These are phyloP conservation scores for Fragaria nilgerrensis DNA, from an alignment of 306 rosid genomes.

Conservation along the genomic window DNA sequence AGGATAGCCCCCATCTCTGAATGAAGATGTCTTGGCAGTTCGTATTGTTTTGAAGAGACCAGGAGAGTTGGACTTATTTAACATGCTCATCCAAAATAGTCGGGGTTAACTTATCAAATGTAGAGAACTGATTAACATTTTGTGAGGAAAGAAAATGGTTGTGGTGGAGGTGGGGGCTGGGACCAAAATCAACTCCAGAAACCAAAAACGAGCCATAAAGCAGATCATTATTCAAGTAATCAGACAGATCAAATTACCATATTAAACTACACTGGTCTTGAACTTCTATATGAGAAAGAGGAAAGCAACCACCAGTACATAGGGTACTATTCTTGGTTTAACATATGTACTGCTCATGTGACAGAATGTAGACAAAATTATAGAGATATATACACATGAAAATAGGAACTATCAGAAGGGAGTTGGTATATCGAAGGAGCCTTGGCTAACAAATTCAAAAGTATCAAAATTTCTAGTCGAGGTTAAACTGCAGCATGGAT, in stretches of 20 bases:
- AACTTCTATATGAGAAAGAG: not conserved
- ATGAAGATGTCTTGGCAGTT: not conserved
- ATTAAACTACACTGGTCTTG: not conserved
- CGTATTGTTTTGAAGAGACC: not conserved
- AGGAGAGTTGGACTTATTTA: not conserved
- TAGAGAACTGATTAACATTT: not conserved
- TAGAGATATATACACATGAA: slow-evolving; percentile 8
- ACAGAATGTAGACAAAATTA: not conserved
- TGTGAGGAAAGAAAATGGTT: not conserved
- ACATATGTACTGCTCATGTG: not conserved
- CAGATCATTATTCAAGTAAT: not conserved
- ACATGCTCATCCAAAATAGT: not conserved
- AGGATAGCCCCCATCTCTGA: not conserved
- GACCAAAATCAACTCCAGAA: not conserved
- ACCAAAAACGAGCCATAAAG: too few relatives aligned
- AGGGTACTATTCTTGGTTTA: not conserved
- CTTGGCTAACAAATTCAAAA: not conserved
- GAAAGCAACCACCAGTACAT: not conserved
- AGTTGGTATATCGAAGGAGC: not conserved
- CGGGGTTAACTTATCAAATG: not conserved
- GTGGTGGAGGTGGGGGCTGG: not conserved
- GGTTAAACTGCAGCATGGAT: not conserved
- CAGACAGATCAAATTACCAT: not conserved
- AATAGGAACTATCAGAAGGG: slow-evolving; percentile 3
- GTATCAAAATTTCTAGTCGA: not conserved